Base-by-base conservation (phyloP, 345 rosid species). In the Pistacia vera region DNA sequence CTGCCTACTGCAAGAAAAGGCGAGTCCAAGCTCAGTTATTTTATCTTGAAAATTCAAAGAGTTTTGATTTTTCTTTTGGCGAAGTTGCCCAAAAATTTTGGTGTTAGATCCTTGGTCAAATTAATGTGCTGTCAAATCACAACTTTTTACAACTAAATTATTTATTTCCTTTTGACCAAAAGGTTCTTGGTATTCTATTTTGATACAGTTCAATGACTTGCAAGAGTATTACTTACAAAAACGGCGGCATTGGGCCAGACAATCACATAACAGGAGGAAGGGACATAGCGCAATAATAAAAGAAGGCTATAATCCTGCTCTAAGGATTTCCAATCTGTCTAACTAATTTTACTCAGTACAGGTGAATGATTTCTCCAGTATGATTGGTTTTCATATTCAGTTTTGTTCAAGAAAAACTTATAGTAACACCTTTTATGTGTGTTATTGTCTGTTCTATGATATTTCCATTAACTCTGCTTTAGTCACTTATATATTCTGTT, bases 221-320 rank as follows among this genome's bases (percentile, higher is more conserved):
- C 86, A 86, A 80, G 90, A 85, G 55, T 86, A 83, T 77, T 86
- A 87, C 81, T 82, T 86, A 67, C 89, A 88, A 73, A 88, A 86
- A 79, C 83, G 86, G 63, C 83, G 78, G 36, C 81, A 79, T 54
- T 63, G 83, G 78, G 60, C 77, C 49, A 36, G 68, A 66, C 75
- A 72, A 63, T 30, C 61, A 49, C 18, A 74, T 56, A 72, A 77
- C 78, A 55, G 84, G 70, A 80, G 89, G 82, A 66, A 72, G 72
- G 79, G 86, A 85, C 62, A 38, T 58, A 77, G 70, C 61, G 1
- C 65, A 35, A 72, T 80, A 7, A 78, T 69, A 14, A 75, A 80
- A 81, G 89, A 79, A 60, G 89, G 87, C 56, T 86, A 78, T 68
- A 85, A 61, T 80, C 79, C 83, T 41, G 90, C 89, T 75, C 88